Base-by-base conservation (phyloP, 1,284 basidiomycete genomes). In the Porogramme epimiltina region DNA sequence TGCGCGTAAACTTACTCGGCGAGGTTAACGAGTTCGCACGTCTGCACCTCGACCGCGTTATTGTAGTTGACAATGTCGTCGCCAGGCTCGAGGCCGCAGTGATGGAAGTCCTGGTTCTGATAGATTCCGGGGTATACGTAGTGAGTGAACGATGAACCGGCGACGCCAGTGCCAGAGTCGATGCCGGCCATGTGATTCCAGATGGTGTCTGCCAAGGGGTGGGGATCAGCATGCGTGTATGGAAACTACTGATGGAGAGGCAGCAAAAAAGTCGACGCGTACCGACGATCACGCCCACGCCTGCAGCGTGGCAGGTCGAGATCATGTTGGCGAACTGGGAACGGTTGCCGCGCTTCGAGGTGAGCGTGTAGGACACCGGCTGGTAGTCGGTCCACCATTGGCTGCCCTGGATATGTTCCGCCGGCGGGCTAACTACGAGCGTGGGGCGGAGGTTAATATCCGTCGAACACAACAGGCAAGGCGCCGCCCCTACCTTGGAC, bases 301-400 rank as follows among this genome's bases (percentile, higher is more conserved):
- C 85, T 10, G 81, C 84, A 25, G 69, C 65, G 62, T 85, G 83
- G 62, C 84, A 88, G 3, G 79, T 71, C 2, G 61, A 58, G 37
- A 84, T 70, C 84, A 86, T 87, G 59, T 76, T 81, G 34, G 60
- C 69, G 59, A 78, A 84, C 55, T 84, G 80, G 1, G 64, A 43
- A 16, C 79, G 72, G 54, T 79, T 72, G 5, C 83, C 84, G 2
- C 80, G 79, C 63, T 85, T 85, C 2, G 80, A 82, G 1, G 74
- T 80, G 43, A 85, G 62, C 25, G 51, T 83, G 62, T 85, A 85
- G 0, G 83, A 84, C 2, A 85, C 83, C 3, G 82, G 81, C 58
- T 87, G 84, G 60, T 87, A 86, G 62, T 85, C 83, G 0, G 84
- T 85, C 84, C 83, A 86, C 84, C 84, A 86, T 60, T 84, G 74